Evolutionary conservation across 176 grass and related monocot species (phyloP).

Genomic region (Paspalum notatum): DNA sequence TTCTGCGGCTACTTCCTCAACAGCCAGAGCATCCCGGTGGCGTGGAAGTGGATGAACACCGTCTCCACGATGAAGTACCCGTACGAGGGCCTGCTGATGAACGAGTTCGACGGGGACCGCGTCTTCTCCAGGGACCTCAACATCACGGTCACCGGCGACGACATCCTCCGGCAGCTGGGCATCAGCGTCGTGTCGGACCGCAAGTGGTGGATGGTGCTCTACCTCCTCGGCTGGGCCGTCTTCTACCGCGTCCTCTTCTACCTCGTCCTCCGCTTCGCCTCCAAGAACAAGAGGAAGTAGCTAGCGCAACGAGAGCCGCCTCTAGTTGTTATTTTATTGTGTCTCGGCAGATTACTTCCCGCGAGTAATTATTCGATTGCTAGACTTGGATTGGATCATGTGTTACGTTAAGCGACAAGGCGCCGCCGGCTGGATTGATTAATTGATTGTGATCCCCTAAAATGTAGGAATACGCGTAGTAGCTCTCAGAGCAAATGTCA

Average conservation of each 20-base stretch:
- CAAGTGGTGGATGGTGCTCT: constrained; percentile 79
- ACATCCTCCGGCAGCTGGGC: constrained; percentile 54
- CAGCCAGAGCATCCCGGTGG: constrained; percentile 55
- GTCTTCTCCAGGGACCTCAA: background rate
- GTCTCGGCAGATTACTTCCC: background rate
- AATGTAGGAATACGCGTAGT: no score
- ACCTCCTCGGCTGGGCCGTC: constrained; percentile 58
- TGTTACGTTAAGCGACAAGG: background rate
- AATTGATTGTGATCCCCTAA: background rate
- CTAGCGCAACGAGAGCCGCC: background rate
- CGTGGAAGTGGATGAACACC: constrained; percentile 70
- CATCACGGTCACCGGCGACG: background rate
- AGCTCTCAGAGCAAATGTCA: no score
- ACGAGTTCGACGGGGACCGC: constrained; percentile 40
- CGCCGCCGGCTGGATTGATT: background rate
- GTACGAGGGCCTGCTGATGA: constrained; percentile 70
- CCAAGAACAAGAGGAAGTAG: constrained; percentile 73
- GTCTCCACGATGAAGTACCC: constrained; percentile 73
- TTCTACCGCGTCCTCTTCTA: constrained; percentile 73
- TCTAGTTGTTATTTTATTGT: background rate
- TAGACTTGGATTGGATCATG: background rate
- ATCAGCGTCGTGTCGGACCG: constrained; percentile 37
- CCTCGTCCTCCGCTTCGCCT: constrained; percentile 65
- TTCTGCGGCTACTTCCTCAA: constrained; percentile 65
- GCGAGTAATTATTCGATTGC: background rate